Evolutionary conservation across 2,329 filamentous ascomycete species (phyloP).

Genomic region (Aspergillus melleus): DNA sequence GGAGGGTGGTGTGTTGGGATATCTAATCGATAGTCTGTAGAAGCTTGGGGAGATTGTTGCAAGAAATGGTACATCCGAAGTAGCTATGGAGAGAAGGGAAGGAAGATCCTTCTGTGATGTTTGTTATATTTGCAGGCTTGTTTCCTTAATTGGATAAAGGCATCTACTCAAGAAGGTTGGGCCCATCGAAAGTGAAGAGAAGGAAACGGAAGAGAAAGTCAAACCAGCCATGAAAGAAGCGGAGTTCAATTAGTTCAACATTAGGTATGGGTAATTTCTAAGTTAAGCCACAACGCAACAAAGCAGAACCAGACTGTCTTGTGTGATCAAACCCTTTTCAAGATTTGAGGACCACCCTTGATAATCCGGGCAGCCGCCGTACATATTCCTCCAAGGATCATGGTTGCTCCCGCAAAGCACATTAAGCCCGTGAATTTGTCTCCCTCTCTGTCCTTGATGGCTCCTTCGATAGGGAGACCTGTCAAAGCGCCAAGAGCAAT

Average conservation of each 20-base stretch:
- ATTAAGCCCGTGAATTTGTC: not conserved
- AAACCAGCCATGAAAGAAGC: not conserved
- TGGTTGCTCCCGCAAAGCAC: not conserved
- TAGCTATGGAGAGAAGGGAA: not conserved
- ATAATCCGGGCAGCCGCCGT: not conserved
- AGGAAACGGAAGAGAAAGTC: not conserved
- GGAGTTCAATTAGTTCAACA: not conserved
- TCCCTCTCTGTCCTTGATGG: not conserved
- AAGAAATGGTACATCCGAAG: too few relatives aligned
- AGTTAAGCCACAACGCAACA: not conserved
- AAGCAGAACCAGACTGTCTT: not conserved
- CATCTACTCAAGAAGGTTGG: too few relatives aligned
- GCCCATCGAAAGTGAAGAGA: too few relatives aligned
- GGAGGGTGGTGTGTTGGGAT: too few relatives aligned
- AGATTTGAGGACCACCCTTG: not conserved
- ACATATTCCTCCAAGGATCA: not conserved
- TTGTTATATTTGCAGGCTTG: not conserved
- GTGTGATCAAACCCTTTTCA: not conserved
- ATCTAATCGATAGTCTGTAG: too few relatives aligned
- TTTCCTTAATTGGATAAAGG: too few relatives aligned
- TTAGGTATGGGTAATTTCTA: not conserved
- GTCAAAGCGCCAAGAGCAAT: constrained; percentile 1
- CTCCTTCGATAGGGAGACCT: not conserved
- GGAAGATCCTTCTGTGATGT: not conserved
- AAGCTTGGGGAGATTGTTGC: not conserved